These are phyloP conservation scores for Cenchrus purpureus DNA, from an alignment of 176 grass and related monocot genomes.

Conservation along the genomic window DNA sequence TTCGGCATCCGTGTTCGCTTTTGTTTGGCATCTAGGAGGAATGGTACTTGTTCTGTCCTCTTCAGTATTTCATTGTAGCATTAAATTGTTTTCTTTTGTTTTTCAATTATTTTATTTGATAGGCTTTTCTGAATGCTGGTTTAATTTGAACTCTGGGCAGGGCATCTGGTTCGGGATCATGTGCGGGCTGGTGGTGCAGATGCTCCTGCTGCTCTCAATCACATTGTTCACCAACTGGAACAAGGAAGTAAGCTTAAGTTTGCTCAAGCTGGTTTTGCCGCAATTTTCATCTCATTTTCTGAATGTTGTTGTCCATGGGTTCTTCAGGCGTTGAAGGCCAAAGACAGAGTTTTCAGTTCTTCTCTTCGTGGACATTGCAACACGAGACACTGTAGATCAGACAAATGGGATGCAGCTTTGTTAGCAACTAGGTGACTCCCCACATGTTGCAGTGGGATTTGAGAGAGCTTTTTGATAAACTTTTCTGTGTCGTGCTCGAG, in stretches of 20 bases:
- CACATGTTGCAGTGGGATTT: too few species aligned
- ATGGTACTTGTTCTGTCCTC: background rate
- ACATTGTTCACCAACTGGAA: background rate
- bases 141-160: background rate
- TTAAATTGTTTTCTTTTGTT: too few species aligned
- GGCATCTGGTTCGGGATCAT: conserved; percentile 18
- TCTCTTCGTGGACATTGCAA: background rate
- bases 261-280: background rate
- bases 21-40: background rate
- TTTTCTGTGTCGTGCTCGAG: too few species aligned
- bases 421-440: too few species aligned
- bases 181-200: conserved; percentile 1
- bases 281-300: background rate
- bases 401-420: too few species aligned
- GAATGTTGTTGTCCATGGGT: background rate
- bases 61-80: too few species aligned
- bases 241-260: background rate
- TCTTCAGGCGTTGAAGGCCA: background rate
- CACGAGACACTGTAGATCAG: background rate
- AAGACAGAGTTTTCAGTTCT: conserved; percentile 9
- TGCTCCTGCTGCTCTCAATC: conserved; percentile 1
- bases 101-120: too few species aligned
- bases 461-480: too few species aligned
- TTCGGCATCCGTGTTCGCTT: background rate
- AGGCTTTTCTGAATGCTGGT: too few species aligned